Conservation (phyloP, 345 rosid genomes). For the Diplotaxis tenuifolia region DNA sequence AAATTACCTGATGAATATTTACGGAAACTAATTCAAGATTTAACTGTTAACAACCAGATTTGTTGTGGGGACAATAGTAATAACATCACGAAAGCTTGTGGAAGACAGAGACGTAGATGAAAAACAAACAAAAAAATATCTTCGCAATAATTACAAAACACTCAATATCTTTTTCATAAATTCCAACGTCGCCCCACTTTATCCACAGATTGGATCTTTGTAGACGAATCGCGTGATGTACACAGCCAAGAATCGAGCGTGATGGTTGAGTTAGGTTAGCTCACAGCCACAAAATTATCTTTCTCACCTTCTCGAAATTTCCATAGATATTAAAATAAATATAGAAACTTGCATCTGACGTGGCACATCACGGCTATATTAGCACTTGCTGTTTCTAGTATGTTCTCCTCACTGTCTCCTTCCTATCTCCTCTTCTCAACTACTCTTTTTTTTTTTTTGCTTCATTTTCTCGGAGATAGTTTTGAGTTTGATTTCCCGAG, state of each 20-base stretch:
- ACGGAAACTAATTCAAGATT: background rate
- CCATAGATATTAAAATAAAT: constrained; percentile 16
- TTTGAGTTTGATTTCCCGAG: constrained; percentile 9
- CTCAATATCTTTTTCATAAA: background rate
- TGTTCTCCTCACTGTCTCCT: constrained; percentile 1
- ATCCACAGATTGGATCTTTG: constrained; percentile 5
- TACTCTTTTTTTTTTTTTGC: background rate
- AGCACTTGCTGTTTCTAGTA: constrained; percentile 20
- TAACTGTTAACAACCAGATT: background rate
- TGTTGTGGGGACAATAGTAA: background rate
- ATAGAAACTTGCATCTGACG: constrained; percentile 39
- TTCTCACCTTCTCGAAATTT: constrained; percentile 48
- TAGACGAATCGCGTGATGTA: constrained; percentile 5
- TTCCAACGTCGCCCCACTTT: background rate
- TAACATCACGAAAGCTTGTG: background rate
- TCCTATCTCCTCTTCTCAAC: background rate
- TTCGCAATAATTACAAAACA: constrained; percentile 8
- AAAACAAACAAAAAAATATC: constrained; percentile 4
- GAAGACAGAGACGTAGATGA: background rate
- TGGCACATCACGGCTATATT: constrained; percentile 30
- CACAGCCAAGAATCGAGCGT: background rate
- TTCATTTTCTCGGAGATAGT: background rate
- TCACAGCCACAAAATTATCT: constrained; percentile 57
- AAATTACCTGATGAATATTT: no score
- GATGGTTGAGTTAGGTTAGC: background rate